Evolutionary conservation across 1,284 basidiomycete species (phyloP), one percentile per base, ranked within the genome.

Genomic region (Acaromyces ingoldii): DNA sequence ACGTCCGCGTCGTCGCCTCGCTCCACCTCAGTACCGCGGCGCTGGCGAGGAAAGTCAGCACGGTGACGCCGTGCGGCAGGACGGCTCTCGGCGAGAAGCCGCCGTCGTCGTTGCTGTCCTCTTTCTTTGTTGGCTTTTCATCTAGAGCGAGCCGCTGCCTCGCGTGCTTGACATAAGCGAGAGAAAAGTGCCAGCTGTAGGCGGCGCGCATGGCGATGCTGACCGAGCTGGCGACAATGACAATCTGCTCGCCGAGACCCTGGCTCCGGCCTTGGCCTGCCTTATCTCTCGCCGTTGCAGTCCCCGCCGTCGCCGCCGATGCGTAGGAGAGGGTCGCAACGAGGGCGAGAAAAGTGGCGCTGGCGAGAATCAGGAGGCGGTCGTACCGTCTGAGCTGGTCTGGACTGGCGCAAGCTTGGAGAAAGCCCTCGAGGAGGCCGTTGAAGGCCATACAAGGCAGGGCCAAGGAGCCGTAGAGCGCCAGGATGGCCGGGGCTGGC

Each of bases 371-470:
- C 21, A 75, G 50, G 33, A 70, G 53, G 1, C 45, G 22, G 30
- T 57, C 65, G 51, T 74, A 75, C 29, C 40, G 25, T 19, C 33
- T 15, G 4, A 75, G 54, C 22, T 63, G 54, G 2, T 11, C 2
- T 21, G 53, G 39, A 10, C 47, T 42, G 2, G 70, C 71, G 0
- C 60, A 61, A 2, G 60, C 56, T 51, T 73, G 69, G 2, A 75
- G 47, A 37, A 72, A 75, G 6, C 65, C 72, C 42, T 75, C 72
- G 6, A 64, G 58, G 6, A 74, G 37, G 11, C 72, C 72, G 39
- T 74, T 74, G 36, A 74, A 37, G 9, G 65, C 72, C 64, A 73
- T 67, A 47, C 71, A 59, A 34, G 70, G 68, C 2, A 75, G 29
- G 31, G 72, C 73, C 34, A 51, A 58, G 15, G 62, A 60, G 3